Percentiles rank a stretch among this genome's conserved stretches.
Conservation (phyloP, 345 rosid species). For the Trapa incisa region DNA sequence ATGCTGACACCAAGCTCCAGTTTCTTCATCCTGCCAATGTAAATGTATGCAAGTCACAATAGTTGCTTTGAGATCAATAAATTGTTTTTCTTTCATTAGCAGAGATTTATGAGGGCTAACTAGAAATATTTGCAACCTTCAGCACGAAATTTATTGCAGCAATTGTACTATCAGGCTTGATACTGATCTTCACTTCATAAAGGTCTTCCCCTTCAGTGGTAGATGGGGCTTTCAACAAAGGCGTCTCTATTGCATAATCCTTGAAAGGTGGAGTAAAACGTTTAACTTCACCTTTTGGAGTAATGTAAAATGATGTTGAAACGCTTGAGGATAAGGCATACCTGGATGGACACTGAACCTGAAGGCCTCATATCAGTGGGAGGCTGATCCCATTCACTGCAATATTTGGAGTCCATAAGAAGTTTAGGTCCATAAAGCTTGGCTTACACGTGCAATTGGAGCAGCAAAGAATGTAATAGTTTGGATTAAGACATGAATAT, state of each 20-base stretch:
- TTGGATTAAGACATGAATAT: background rate
- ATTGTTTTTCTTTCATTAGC: background rate
- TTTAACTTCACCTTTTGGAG: constrained; percentile 1
- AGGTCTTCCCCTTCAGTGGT: constrained; percentile 26
- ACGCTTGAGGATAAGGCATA: constrained; percentile 13
- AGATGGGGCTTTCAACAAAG: constrained; percentile 44
- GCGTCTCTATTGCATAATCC: constrained; percentile 94
- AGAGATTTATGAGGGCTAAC: constrained; percentile 3
- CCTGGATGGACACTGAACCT: constrained; percentile 71
- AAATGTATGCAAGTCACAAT: constrained; percentile 2
- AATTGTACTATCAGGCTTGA: constrained; percentile 36
- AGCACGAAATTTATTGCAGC: constrained; percentile 78
- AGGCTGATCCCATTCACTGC: constrained; percentile 99
- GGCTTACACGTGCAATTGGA: background rate
- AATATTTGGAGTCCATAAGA: constrained; percentile 1
- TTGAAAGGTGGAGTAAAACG: constrained; percentile 15
- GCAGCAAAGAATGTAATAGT: background rate
- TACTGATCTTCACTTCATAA: constrained; percentile 54
- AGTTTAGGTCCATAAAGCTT: background rate
- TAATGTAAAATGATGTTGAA: constrained; percentile 6
- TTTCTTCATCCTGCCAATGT: constrained; percentile 66
- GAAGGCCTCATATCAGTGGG: constrained; percentile 76
- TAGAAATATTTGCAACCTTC: constrained; percentile 41
- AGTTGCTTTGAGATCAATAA: constrained; percentile 1
- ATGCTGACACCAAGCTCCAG: constrained; percentile 89